phyloP scores from a whole-genome alignment of 192 early-diverging fungal genomes.

The Coemansia biformis region DNA sequence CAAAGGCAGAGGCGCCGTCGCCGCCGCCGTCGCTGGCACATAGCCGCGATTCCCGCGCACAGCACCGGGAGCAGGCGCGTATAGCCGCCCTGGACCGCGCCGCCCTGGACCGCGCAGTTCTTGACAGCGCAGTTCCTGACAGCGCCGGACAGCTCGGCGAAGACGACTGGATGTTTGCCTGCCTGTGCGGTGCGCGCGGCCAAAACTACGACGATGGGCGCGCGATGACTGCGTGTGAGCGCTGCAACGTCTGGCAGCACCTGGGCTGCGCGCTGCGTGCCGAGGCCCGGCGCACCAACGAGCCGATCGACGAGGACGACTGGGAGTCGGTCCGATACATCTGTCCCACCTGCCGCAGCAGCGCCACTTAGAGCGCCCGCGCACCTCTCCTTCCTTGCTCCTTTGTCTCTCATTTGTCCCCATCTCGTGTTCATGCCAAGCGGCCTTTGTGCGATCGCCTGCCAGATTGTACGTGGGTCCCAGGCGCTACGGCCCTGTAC shows the following conservation, averaged over 20 bases:
- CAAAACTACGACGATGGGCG: constrained; percentile 39
- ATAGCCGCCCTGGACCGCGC: constrained; percentile 2
- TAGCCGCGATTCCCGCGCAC: constrained; percentile 11
- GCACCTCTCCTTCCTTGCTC: no score
- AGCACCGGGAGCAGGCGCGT: constrained; percentile 14
- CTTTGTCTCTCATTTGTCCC: no score
- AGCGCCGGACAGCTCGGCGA: not conserved
- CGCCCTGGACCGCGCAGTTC: constrained; percentile 1
- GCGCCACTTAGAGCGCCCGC: no score
- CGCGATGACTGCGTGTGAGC: constrained; percentile 37
- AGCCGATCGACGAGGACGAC: constrained; percentile 29
- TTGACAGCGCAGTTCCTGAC: not conserved
- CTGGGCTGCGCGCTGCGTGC: constrained; percentile 31
- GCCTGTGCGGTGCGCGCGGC: constrained; percentile 24
- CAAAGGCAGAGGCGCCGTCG: no score
- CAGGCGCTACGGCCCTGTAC: no score
- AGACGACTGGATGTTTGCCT: constrained; percentile 37
- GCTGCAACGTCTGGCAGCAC: constrained; percentile 27
- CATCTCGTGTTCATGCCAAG: no score
- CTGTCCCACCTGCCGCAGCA: constrained; percentile 13
- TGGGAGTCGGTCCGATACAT: constrained; percentile 28
- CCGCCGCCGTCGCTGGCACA: not conserved
- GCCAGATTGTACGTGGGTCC: no score
- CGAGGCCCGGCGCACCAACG: constrained; percentile 16
- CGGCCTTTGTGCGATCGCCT: no score